Evolutionary conservation across 2,329 filamentous ascomycete genomes (phyloP).

Genomic region (Parastagonospora nodorum): DNA sequence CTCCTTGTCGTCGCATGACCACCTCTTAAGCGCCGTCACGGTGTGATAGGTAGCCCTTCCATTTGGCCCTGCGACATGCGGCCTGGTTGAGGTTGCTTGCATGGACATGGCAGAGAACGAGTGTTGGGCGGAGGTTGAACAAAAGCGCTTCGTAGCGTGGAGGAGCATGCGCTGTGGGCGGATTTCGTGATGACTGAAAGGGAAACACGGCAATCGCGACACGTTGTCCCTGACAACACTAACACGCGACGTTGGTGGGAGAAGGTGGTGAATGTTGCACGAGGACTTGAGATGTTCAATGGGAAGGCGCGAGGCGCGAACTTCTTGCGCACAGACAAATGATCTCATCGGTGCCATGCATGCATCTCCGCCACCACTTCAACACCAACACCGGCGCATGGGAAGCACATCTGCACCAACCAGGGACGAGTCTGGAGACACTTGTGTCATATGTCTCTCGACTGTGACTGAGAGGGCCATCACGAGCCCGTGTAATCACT

Average conservation of each 20-base stretch:
- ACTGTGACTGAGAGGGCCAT: slow-evolving; percentile 72
- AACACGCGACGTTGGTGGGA: neutral
- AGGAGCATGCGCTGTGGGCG: slow-evolving; percentile 30
- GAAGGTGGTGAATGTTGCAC: slow-evolving; percentile 5
- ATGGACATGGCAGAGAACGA: slow-evolving; percentile 40
- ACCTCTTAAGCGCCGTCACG: slow-evolving; percentile 76
- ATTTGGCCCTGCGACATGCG: slow-evolving; percentile 33
- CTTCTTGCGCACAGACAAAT: slow-evolving; percentile 15
- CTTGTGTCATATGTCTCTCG: slow-evolving; percentile 88
- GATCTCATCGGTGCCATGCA: slow-evolving; percentile 9
- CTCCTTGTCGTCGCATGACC: slow-evolving; percentile 77
- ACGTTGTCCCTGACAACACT: neutral
- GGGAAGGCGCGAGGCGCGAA: slow-evolving; percentile 12
- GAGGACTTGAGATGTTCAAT: neutral
- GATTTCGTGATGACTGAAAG: neutral
- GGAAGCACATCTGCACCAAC: slow-evolving; percentile 18
- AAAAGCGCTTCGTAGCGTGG: slow-evolving; percentile 22
- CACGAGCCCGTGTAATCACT: slow-evolving; percentile 77
- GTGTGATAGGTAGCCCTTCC: slow-evolving; percentile 54
- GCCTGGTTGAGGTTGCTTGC: slow-evolving; percentile 38
- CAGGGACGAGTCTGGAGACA: slow-evolving; percentile 28
- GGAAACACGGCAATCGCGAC: neutral
- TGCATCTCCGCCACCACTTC: slow-evolving; percentile 4
- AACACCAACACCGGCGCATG: slow-evolving; percentile 30
- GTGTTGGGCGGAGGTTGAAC: slow-evolving; percentile 18